These are phyloP conservation scores for Emmonsiellopsis sp. DNA, from an alignment of 2,329 filamentous ascomycete species.

Conservation along the genomic window DNA sequence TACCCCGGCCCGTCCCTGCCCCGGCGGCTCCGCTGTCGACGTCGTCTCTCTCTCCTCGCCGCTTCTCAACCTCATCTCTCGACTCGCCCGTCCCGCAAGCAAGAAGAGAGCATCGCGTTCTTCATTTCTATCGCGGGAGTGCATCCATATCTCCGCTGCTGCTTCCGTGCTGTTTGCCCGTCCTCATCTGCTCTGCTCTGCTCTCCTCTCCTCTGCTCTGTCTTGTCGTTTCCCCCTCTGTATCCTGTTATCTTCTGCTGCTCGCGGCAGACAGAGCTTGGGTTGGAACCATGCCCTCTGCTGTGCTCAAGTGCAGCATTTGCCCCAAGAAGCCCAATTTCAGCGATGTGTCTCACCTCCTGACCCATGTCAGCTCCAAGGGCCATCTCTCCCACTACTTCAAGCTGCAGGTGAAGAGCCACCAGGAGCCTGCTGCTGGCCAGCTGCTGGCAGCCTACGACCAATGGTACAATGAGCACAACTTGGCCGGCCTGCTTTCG, in stretches of 20 bases:
- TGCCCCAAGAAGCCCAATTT: conserved; percentile 73
- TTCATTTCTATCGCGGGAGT: conserved; percentile 5
- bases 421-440: conserved; percentile 56
- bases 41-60: conserved; percentile 16
- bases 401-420: conserved; percentile 64
- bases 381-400: conserved; percentile 80
- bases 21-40: conserved; percentile 12
- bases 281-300: conserved; percentile 19
- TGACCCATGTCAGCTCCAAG: conserved; percentile 89
- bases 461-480: conserved; percentile 64
- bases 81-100: conserved; percentile 14
- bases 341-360: conserved; percentile 81
- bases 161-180: conserved; percentile 12
- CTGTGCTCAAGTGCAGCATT: conserved; percentile 70
- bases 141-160: conserved; percentile 15
- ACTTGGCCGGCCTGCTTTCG: conserved; percentile 63
- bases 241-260: not conserved
- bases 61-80: conserved; percentile 7
- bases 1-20: not conserved
- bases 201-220: conserved; percentile 1
- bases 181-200: too few species aligned
- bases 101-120: conserved; percentile 5
- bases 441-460: conserved; percentile 59
- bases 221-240: conserved; percentile 5
- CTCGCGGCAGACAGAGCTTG: not conserved